Percentiles rank a stretch among this genome's conserved stretches.
Conservation (phyloP, 257 asterid species). For the Vinca minor region DNA sequence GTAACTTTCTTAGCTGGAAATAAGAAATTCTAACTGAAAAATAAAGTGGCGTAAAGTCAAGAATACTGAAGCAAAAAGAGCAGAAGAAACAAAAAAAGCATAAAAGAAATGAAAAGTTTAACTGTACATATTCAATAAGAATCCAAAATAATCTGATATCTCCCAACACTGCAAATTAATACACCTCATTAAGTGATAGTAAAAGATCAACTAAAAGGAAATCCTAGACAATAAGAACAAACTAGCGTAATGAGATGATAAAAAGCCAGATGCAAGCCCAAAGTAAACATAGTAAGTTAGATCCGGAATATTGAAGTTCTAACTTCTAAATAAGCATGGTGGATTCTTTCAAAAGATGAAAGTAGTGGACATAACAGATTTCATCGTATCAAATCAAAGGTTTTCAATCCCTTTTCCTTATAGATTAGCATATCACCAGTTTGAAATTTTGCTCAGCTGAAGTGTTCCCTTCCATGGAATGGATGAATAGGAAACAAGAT, state of each 20-base stretch:
- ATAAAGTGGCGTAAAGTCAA: not conserved
- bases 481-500: not conserved
- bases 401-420: not conserved
- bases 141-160: not conserved
- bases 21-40: slow-evolving; percentile 34
- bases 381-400: not conserved
- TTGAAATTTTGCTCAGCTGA: not conserved
- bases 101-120: not conserved
- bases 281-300: too few relatives aligned
- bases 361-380: not conserved
- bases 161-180: not conserved
- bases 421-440: not conserved
- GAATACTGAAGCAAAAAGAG: slow-evolving; percentile 1
- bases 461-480: not conserved
- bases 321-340: not conserved
- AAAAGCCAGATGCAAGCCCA: not conserved
- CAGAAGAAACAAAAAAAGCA: not conserved
- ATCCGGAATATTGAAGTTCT: not conserved
- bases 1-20: slow-evolving; percentile 17
- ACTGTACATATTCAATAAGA: not conserved
- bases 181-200: not conserved
- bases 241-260: not conserved
- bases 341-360: not conserved
- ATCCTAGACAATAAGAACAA: not conserved
- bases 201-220: not conserved